Conservation (phyloP, 2,329 filamentous ascomycete species). For the Ascochyta lentis region DNA sequence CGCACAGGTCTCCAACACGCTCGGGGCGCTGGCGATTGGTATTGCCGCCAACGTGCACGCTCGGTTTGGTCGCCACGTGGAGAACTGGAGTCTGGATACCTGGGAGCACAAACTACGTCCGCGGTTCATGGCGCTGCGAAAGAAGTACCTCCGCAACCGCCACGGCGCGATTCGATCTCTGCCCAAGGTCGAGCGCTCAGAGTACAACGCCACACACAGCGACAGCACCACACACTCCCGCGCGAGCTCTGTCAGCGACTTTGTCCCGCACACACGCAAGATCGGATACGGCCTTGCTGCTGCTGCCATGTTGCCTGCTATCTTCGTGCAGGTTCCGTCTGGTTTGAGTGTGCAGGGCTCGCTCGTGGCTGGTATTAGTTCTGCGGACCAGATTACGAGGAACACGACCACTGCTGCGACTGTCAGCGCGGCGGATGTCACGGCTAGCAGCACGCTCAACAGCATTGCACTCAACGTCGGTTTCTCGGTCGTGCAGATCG, state of each 20-base stretch:
- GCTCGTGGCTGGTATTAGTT: slow-evolving; percentile 63
- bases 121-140: slow-evolving; percentile 37
- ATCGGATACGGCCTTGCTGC: slow-evolving; percentile 79
- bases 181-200: slow-evolving; percentile 28
- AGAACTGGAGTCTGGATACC: slow-evolving; percentile 62
- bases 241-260: slow-evolving; percentile 34
- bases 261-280: slow-evolving; percentile 42
- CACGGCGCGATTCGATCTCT: slow-evolving; percentile 23
- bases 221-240: slow-evolving; percentile 28
- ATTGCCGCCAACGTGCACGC: slow-evolving; percentile 81
- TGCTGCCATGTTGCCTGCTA: slow-evolving; percentile 83
- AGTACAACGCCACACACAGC: slow-evolving; percentile 26
- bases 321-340: slow-evolving; percentile 73
- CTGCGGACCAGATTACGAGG: slow-evolving; percentile 61
- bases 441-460: slow-evolving; percentile 42
- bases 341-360: slow-evolving; percentile 65
- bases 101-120: slow-evolving; percentile 61
- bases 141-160: slow-evolving; percentile 31
- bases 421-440: slow-evolving; percentile 38
- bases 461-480: slow-evolving; percentile 56
- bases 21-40: slow-evolving; percentile 78
- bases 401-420: slow-evolving; percentile 56
- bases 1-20: slow-evolving; percentile 76
- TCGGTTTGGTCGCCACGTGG: slow-evolving; percentile 65
- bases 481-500: slow-evolving; percentile 58